phyloP scores from a whole-genome alignment of 2,329 filamentous ascomycete genomes.

The Pseudocercospora crystallina region DNA sequence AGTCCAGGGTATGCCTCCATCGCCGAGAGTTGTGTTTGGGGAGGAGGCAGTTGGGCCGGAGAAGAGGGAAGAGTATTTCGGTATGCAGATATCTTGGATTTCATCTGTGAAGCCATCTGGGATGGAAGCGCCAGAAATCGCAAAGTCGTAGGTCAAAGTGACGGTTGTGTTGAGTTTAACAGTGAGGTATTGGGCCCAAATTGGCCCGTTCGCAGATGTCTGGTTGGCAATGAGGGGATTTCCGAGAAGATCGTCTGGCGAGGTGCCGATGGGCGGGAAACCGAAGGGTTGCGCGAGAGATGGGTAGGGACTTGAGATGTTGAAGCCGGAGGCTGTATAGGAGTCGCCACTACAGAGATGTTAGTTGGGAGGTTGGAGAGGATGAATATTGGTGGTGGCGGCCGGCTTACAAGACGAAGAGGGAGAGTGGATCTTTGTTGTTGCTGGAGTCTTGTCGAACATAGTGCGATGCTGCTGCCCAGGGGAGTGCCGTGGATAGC shows the following conservation, averaged over 20 bases:
- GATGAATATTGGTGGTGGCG: too few species aligned
- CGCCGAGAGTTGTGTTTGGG: too few species aligned
- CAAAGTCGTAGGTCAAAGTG: conserved; percentile 5
- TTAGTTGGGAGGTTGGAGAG: too few species aligned
- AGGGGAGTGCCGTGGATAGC: too few species aligned
- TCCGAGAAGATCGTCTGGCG: neutral
- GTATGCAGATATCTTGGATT: conserved; percentile 2
- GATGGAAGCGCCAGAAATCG: conserved; percentile 1
- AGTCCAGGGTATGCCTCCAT: too few species aligned
- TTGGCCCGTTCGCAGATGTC: conserved; percentile 1
- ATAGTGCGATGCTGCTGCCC: too few species aligned
- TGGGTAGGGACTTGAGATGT: neutral
- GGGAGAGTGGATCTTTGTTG: too few species aligned
- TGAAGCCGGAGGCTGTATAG: too few species aligned
- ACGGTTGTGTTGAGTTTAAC: neutral
- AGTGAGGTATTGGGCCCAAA: conserved; percentile 7
- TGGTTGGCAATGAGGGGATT: conserved; percentile 4
- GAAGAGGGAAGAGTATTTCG: conserved; percentile 6
- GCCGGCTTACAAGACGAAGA: too few species aligned
- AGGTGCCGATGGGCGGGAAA: conserved; percentile 4
- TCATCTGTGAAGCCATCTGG: conserved; percentile 5
- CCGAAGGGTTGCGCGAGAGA: conserved; percentile 1
- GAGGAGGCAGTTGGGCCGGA: neutral
- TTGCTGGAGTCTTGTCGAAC: too few species aligned
- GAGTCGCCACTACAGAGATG: too few species aligned